These are phyloP conservation scores for Cantharellus cinnabarinus DNA, from an alignment of 768 basidiomycete genomes.

Conservation along the genomic window DNA sequence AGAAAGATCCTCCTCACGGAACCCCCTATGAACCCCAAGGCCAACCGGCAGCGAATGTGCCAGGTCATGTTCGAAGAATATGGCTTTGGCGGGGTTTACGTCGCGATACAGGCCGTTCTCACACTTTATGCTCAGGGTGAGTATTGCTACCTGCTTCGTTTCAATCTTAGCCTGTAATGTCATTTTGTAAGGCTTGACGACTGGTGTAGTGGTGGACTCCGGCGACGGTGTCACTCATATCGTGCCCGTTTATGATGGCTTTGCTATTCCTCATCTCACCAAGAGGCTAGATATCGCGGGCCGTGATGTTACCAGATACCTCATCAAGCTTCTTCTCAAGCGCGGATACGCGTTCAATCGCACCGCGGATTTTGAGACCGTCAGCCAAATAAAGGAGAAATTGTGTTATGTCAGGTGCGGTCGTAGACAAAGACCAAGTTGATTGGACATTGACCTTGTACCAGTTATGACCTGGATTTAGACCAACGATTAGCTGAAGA, in stretches of 20 bases:
- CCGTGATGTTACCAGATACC: conserved; percentile 91
- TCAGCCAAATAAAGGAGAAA: conserved; percentile 97
- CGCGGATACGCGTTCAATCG: conserved; percentile 99
- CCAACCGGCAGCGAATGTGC: conserved; percentile 80
- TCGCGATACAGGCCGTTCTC: conserved; percentile 95
- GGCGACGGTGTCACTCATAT: conserved; percentile 99
- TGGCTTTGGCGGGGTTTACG: conserved; percentile 86
- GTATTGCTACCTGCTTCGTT: conserved; percentile 14
- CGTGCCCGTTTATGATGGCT: conserved; percentile 96
- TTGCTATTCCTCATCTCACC: conserved; percentile 85
- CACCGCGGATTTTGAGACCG: conserved; percentile 98
- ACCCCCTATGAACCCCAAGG: conserved; percentile 97
- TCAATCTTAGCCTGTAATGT: neutral
- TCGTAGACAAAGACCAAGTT: neutral
- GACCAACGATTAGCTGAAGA: conserved; percentile 88
- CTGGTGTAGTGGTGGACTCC: conserved; percentile 97
- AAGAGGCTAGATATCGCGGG: conserved; percentile 93
- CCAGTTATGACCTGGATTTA: conserved; percentile 86
- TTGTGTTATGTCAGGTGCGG: conserved; percentile 86
- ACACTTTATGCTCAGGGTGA: conserved; percentile 95
- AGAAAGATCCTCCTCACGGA: conserved; percentile 87
- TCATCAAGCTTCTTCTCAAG: conserved; percentile 99
- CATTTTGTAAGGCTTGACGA: conserved; percentile 59
- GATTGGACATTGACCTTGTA: neutral
- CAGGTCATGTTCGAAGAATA: conserved; percentile 99